These are phyloP conservation scores for Chlorophyllum brunneum DNA, from an alignment of 768 basidiomycete species.

Conservation along the genomic window DNA sequence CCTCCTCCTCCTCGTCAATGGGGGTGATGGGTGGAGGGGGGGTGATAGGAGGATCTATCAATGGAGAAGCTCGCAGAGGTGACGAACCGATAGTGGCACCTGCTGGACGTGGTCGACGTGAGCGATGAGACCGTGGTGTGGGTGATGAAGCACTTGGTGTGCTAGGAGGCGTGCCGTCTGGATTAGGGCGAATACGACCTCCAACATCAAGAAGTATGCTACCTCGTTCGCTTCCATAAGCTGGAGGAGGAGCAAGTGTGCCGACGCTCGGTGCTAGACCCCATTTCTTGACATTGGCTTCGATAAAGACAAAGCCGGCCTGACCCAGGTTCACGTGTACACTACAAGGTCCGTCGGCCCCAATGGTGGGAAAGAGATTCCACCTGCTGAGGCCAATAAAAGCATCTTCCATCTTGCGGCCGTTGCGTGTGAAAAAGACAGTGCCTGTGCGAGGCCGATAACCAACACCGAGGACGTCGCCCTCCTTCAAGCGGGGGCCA, in stretches of 20 bases:
- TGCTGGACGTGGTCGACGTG: slow-evolving; percentile 56
- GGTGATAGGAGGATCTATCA: slow-evolving; percentile 40
- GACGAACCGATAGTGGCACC: slow-evolving; percentile 52
- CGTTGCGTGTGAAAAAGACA: slow-evolving; percentile 99
- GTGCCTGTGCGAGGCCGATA: slow-evolving; percentile 95
- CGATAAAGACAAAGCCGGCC: slow-evolving; percentile 97
- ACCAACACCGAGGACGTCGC: slow-evolving; percentile 93
- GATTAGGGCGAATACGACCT: slow-evolving; percentile 41
- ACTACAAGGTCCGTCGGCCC: slow-evolving; percentile 93
- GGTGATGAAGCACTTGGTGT: slow-evolving; percentile 43
- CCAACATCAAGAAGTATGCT: slow-evolving; percentile 94
- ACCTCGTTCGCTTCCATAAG: slow-evolving; percentile 95
- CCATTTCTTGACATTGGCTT: slow-evolving; percentile 99
- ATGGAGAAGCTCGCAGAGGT: slow-evolving; percentile 54
- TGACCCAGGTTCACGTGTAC: slow-evolving; percentile 98
- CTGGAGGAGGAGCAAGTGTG: slow-evolving; percentile 95
- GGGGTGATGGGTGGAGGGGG: slow-evolving; percentile 74
- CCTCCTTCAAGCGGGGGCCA: slow-evolving; percentile 83
- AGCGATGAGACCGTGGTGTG: slow-evolving; percentile 48
- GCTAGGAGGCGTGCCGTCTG: slow-evolving; percentile 37
- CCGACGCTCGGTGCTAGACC: slow-evolving; percentile 96
- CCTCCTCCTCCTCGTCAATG: slow-evolving; percentile 56
- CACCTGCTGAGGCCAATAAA: slow-evolving; percentile 85
- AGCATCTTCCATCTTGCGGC: slow-evolving; percentile 94
- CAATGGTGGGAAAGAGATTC: slow-evolving; percentile 97